Evolutionary conservation across 2,329 filamentous ascomycete genomes (phyloP), one percentile per base, ranked within the genome.

Genomic region (Pyrenophora teres): DNA sequence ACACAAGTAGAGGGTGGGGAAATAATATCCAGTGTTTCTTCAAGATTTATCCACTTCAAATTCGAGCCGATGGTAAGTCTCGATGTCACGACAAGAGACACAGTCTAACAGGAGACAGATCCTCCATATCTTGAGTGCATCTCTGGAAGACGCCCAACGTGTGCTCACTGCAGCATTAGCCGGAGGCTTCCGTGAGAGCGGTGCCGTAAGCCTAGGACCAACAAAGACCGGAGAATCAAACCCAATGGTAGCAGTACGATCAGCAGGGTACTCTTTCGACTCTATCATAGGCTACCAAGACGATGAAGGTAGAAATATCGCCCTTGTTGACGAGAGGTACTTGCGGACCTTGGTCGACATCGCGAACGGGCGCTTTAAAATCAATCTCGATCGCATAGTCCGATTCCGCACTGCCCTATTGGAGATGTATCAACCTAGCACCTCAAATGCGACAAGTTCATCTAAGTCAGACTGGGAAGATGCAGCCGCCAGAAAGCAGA

Each of bases 121-220:
- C 61, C 83, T 97, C 0, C 93, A 97, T 63, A 81, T 97, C 37
- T 82, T 96, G 64, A 86, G 90, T 5, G 85, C 91, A 13, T 93
- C 90, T 0, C 79, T 86, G 0, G 75, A 82, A 10, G 84, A 93
- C 63, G 91, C 93, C 3, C 88, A 96, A 60, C 79, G 83, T 7
- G 80, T 95, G 15, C 81, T 96, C 12, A 81, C 86, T 9, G 89
- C 89, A 38, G 92, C 89, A 1, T 79, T 93, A 8, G 83, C 86
- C 62, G 88, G 91, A 3, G 93, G 93, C 0, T 97, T 97, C 70
- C 86, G 93, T 12, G 93, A 97, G 75, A 94, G 89, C 52, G 93
- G 93, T 15, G 87, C 93, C 42, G 81, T 95, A 51, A 90, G 87
- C 65, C 70, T 90, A 40, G 72, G 74, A 4, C 50, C 69, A 9